These are phyloP conservation scores for Fusarium sp. DNA, from an alignment of 2,329 filamentous ascomycete species.

Conservation along the genomic window DNA sequence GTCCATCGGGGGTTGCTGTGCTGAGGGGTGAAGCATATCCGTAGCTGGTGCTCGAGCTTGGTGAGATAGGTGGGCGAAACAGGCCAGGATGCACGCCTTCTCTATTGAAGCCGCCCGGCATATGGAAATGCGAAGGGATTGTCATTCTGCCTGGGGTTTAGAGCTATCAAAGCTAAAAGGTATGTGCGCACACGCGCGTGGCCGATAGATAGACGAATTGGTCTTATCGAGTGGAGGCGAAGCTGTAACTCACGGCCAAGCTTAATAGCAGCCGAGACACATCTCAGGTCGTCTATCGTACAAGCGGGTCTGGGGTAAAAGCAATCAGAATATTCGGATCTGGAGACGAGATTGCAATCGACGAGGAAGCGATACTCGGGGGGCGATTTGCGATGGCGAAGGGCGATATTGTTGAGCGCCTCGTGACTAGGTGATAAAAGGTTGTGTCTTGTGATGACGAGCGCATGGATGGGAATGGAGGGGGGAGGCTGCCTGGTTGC, in stretches of 20 bases:
- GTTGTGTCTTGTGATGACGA: constrained; percentile 37
- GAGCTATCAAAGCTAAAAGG: constrained; percentile 13
- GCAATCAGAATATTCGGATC: constrained; percentile 15
- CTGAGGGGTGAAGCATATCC: constrained; percentile 45
- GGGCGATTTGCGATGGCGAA: constrained; percentile 7
- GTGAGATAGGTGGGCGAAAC: constrained; percentile 60
- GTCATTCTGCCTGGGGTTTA: constrained; percentile 40
- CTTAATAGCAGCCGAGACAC: constrained; percentile 46
- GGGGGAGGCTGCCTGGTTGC: constrained; percentile 19
- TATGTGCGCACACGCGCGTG: constrained; percentile 3
- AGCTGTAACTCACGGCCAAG: constrained; percentile 28
- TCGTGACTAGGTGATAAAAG: constrained; percentile 35
- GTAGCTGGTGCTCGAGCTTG: constrained; percentile 55
- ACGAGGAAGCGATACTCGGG: not conserved
- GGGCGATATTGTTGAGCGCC: constrained; percentile 9
- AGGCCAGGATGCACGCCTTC: constrained; percentile 59
- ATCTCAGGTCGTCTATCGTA: constrained; percentile 32
- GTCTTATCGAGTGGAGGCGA: constrained; percentile 18
- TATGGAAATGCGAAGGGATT: constrained; percentile 50
- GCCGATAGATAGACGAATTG: constrained; percentile 7
- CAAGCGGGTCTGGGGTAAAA: constrained; percentile 34
- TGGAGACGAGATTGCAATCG: constrained; percentile 14
- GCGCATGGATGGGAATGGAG: constrained; percentile 15
- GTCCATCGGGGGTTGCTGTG: constrained; percentile 38
- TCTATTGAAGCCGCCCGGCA: constrained; percentile 52